Evolutionary conservation across 129 eudicot species (phyloP).

Genomic region (Saussurea involucrata): DNA sequence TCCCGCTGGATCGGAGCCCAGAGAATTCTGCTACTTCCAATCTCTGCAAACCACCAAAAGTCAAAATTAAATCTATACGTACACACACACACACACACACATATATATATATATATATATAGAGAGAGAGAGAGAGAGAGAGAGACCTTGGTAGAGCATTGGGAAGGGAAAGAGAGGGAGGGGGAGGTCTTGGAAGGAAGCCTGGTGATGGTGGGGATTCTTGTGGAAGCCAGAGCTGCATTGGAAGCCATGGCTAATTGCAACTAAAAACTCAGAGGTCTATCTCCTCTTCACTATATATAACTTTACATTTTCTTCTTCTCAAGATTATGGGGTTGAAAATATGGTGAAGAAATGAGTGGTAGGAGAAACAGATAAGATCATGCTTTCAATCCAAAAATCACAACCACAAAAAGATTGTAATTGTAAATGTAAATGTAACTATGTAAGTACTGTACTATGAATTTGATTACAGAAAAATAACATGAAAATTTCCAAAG

Average conservation of each 20-base stretch:
- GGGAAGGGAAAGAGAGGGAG: slow-evolving; percentile 55
- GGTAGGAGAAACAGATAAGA: slow-evolving; percentile 86
- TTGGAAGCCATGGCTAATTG: slow-evolving; percentile 75
- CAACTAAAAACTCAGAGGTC: slow-evolving; percentile 34
- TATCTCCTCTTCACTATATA: neutral
- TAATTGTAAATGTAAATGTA: neutral
- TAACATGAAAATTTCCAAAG: neutral
- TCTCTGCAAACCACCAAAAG: slow-evolving; percentile 44
- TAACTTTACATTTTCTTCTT: neutral
- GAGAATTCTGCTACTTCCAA: slow-evolving; percentile 67
- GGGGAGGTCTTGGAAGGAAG: slow-evolving; percentile 60
- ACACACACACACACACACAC: neutral
- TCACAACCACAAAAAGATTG: slow-evolving; percentile 38
- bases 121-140: neutral
- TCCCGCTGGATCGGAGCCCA: slow-evolving; percentile 69
- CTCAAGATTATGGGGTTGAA: slow-evolving; percentile 51
- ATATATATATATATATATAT: neutral
- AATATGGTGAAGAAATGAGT: slow-evolving; percentile 49
- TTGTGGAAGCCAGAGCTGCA: slow-evolving; percentile 94
- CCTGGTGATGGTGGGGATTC: slow-evolving; percentile 65
- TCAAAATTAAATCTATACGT: neutral
- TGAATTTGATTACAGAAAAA: slow-evolving; percentile 7
- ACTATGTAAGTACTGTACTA: slow-evolving; percentile 1
- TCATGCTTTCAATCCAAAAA: slow-evolving; percentile 38
- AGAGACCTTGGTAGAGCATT: slow-evolving; percentile 68